These are phyloP conservation scores for Psilocybe azurescens DNA, from an alignment of 768 basidiomycete species.

Conservation along the genomic window DNA sequence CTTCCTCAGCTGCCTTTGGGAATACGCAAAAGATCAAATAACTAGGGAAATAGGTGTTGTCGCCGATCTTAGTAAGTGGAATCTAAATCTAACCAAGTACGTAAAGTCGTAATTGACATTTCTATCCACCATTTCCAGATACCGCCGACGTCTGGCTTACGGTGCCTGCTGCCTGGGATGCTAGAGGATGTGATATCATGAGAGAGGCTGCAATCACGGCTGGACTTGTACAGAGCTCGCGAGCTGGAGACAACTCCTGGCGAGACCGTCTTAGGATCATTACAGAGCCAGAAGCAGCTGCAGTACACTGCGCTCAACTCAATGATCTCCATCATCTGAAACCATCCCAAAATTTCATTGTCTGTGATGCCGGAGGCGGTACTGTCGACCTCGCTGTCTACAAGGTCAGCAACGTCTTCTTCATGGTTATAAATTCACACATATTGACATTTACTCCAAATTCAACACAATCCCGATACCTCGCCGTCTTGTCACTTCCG, in stretches of 20 bases:
- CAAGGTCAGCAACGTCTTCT: conserved; percentile 43
- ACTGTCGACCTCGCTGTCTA: conserved; percentile 70
- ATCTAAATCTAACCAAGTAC: not conserved
- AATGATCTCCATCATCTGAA: conserved; percentile 81
- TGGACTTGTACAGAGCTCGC: conserved; percentile 74
- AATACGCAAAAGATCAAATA: conserved; percentile 86
- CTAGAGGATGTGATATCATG: conserved; percentile 85
- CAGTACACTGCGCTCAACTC: conserved; percentile 85
- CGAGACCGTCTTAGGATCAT: conserved; percentile 84
- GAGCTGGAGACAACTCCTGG: conserved; percentile 77
- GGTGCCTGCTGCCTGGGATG: conserved; percentile 93
- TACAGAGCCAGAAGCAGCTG: conserved; percentile 86
- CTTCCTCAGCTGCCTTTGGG: conserved; percentile 84
- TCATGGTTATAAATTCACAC: not conserved
- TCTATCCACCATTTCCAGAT: conserved; percentile 47
- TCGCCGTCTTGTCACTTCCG: conserved; percentile 9
- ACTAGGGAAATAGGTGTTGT: conserved; percentile 87
- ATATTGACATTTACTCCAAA: conserved; percentile 7
- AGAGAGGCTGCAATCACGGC: conserved; percentile 82
- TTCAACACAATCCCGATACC: conserved; percentile 1
- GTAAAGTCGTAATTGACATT: conserved; percentile 3
- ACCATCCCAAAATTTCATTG: conserved; percentile 85
- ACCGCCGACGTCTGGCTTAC: conserved; percentile 86
- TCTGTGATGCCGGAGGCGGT: conserved; percentile 92
- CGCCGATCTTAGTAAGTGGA: conserved; percentile 75